These are phyloP conservation scores for Sordaria brevicollis DNA, from an alignment of 495 filamentous ascomycete genomes.

Conservation along the genomic window DNA sequence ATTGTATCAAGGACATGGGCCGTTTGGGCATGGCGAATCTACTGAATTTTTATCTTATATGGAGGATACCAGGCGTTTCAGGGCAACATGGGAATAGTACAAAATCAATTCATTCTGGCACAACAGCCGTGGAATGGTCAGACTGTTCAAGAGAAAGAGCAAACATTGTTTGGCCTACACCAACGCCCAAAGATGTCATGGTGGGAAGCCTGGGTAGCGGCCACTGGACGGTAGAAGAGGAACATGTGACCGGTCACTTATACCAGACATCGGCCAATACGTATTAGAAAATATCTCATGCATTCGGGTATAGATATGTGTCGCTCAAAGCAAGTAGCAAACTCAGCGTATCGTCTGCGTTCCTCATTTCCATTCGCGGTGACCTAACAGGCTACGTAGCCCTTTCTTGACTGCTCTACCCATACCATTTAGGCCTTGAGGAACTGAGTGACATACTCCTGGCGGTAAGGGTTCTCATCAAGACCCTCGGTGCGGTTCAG, in stretches of 20 bases:
- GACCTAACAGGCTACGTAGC: not conserved
- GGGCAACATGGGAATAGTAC: not conserved
- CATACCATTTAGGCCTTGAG: conserved; percentile 5
- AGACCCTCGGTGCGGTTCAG: conserved; percentile 72
- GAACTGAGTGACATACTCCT: conserved; percentile 54
- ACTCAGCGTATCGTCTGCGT: not conserved
- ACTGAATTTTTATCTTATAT: not conserved
- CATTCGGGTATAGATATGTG: not conserved
- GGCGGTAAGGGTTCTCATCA: conserved; percentile 65
- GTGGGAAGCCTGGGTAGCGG: not conserved
- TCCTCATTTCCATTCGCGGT: not conserved
- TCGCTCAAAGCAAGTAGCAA: not conserved
- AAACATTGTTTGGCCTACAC: not conserved
- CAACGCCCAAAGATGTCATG: not conserved
- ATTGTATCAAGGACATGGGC: not conserved
- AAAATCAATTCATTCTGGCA: not conserved
- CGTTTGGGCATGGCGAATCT: not conserved
- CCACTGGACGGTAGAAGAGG: not conserved
- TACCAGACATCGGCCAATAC: not conserved
- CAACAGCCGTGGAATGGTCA: not conserved
- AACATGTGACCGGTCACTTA: not conserved
- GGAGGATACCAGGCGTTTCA: not conserved
- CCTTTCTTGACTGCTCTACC: not conserved
- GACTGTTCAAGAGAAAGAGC: not conserved
- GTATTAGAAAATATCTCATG: not conserved